These are phyloP conservation scores for Ustilago cynodontis DNA, from an alignment of 1,284 basidiomycete genomes.

Conservation along the genomic window DNA sequence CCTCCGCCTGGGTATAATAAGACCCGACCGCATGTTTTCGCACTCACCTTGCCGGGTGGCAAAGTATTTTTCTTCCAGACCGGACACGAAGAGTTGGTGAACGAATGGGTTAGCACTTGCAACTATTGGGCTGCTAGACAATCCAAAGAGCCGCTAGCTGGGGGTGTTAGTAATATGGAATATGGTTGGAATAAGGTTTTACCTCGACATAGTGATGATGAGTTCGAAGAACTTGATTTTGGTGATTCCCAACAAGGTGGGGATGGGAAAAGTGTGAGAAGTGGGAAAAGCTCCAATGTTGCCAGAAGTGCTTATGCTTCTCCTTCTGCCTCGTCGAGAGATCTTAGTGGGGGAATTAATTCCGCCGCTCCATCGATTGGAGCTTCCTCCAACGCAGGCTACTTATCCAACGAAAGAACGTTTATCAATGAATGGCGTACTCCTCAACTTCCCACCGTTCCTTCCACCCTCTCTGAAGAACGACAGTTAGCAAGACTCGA, in stretches of 20 bases:
- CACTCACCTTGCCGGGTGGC: conserved; percentile 87
- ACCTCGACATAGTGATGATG: conserved; percentile 29
- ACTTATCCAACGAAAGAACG: conserved; percentile 75
- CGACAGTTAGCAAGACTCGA: conserved; percentile 73
- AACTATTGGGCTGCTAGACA: conserved; percentile 97
- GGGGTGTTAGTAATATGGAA: conserved; percentile 98
- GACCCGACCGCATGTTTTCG: conserved; percentile 91
- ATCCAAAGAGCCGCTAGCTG: conserved; percentile 90
- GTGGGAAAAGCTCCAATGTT: conserved; percentile 18
- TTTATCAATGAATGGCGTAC: conserved; percentile 94
- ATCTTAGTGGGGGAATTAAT: neutral
- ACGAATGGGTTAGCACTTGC: conserved; percentile 98
- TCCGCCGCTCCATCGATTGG: conserved; percentile 15
- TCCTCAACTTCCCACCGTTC: conserved; percentile 83
- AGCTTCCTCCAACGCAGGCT: conserved; percentile 15
- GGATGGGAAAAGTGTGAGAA: conserved; percentile 46
- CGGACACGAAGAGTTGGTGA: conserved; percentile 94
- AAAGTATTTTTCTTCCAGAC: conserved; percentile 96
- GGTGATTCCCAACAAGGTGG: neutral
- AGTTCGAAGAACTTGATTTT: conserved; percentile 73
- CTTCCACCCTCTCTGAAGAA: conserved; percentile 90
- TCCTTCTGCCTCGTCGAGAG: neutral
- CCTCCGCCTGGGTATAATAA: conserved; percentile 92
- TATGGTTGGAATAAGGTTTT: conserved; percentile 91
- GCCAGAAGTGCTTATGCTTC: conserved; percentile 9